Evolutionary conservation across 371 early-diverging fungal genomes (phyloP).

Genomic region (Enterospora canceri): DNA sequence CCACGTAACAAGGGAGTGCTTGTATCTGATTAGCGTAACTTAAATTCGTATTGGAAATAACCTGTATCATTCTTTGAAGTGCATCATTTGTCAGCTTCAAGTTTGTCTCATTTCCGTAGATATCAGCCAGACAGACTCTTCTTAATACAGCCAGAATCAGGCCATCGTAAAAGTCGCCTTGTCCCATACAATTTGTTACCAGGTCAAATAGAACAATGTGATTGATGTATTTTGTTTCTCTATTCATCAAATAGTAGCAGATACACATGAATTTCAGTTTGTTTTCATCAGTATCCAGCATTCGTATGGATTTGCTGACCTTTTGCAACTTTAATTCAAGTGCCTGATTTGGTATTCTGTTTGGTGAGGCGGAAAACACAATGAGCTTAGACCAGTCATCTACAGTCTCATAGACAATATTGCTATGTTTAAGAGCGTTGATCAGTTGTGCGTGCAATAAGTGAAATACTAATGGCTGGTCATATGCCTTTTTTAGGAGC

Average conservation of each 20-base stretch:
- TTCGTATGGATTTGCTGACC: slow-evolving; percentile 22
- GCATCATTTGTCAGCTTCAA: slow-evolving; percentile 23
- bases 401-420: slow-evolving; percentile 16
- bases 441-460: slow-evolving; percentile 16
- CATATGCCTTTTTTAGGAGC: slow-evolving; percentile 35
- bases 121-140: neutral
- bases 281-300: neutral
- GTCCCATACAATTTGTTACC: slow-evolving; percentile 28
- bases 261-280: slow-evolving; percentile 36
- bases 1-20: slow-evolving; percentile 21
- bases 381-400: slow-evolving; percentile 43
- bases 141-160: slow-evolving; percentile 26
- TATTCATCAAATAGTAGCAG: slow-evolving; percentile 30
- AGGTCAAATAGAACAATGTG: slow-evolving; percentile 40
- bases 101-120: slow-evolving; percentile 18
- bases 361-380: slow-evolving; percentile 6
- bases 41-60: slow-evolving; percentile 3
- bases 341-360: slow-evolving; percentile 25
- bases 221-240: slow-evolving; percentile 25
- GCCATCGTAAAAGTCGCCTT: slow-evolving; percentile 24
- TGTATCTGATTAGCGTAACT: slow-evolving; percentile 2
- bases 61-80: slow-evolving; percentile 11
- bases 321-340: slow-evolving; percentile 34
- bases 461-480: slow-evolving; percentile 45
- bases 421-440: slow-evolving; percentile 1